Evolutionary conservation across 139 green algal genomes (phyloP).

Genomic region (Nannochloris sp.): DNA sequence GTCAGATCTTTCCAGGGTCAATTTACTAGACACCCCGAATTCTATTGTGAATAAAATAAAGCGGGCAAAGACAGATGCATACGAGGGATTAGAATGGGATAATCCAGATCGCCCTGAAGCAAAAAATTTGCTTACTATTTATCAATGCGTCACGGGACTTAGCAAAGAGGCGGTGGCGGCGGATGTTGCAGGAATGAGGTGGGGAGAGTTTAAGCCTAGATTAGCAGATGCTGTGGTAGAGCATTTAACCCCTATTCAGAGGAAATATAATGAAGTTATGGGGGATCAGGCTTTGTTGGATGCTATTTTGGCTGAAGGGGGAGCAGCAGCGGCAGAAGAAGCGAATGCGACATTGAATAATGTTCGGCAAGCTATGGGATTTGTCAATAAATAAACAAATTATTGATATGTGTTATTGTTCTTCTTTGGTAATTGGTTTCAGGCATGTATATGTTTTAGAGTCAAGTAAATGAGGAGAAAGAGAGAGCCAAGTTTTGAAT

Average conservation of each 20-base stretch:
- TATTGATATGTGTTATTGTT: not conserved
- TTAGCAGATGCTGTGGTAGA: constrained; percentile 91
- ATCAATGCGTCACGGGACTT: constrained; percentile 75
- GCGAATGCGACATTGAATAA: constrained; percentile 28
- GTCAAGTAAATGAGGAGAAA: not conserved
- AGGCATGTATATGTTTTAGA: not conserved
- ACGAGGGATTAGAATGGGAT: constrained; percentile 76
- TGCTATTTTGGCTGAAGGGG: constrained; percentile 25
- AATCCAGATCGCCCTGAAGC: constrained; percentile 87
- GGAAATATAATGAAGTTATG: constrained; percentile 35
- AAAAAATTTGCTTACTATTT: constrained; percentile 93
- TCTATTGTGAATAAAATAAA: constrained; percentile 86
- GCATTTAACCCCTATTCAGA: constrained; percentile 86
- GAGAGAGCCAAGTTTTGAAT: not conserved
- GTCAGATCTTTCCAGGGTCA: constrained; percentile 83
- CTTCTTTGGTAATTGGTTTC: not conserved
- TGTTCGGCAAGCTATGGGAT: constrained; percentile 34
- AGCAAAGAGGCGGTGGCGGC: constrained; percentile 53
- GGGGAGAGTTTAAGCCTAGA: constrained; percentile 92
- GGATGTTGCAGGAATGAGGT: constrained; percentile 69
- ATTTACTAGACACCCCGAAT: constrained; percentile 84
- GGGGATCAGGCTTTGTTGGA: constrained; percentile 38
- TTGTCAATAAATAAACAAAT: not conserved
- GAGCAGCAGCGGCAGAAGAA: constrained; percentile 5
- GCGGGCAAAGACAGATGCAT: constrained; percentile 81